These are phyloP conservation scores for Sherardia arvensis DNA, from an alignment of 257 asterid species.

Conservation along the genomic window DNA sequence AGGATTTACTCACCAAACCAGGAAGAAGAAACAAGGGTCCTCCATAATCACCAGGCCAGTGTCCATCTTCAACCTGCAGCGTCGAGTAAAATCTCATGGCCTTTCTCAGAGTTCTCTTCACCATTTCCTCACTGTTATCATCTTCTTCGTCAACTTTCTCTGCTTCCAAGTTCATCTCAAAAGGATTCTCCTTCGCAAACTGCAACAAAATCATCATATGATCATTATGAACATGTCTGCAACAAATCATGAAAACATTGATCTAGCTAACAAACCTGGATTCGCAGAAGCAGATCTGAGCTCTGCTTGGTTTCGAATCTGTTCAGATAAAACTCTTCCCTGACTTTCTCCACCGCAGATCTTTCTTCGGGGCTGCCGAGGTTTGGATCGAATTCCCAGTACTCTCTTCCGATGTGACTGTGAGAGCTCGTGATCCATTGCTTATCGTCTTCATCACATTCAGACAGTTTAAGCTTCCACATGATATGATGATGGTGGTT, in stretches of 20 bases:
- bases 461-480: conserved; percentile 44
- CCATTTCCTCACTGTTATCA: not conserved
- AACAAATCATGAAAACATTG: too few relatives aligned
- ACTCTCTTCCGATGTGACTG: conserved; percentile 29
- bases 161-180: not conserved
- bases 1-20: conserved; percentile 30
- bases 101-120: conserved; percentile 18
- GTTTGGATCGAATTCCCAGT: conserved; percentile 33
- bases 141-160: not conserved
- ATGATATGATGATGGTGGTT: too few relatives aligned
- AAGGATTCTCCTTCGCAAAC: not conserved
- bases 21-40: conserved; percentile 76
- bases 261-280: conserved; percentile 40
- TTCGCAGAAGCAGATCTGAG: conserved; percentile 36
- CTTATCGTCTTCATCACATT: conserved; percentile 16
- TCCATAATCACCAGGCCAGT: conserved; percentile 80
- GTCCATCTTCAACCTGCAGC: conserved; percentile 69
- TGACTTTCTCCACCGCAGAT: conserved; percentile 18
- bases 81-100: conserved; percentile 43
- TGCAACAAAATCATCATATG: not conserved
- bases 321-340: conserved; percentile 19
- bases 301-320: conserved; percentile 30
- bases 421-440: conserved; percentile 27
- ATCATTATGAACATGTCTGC: too few relatives aligned
- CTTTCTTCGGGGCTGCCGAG: conserved; percentile 28